These are phyloP conservation scores for Pulicaria dysenterica DNA, from an alignment of 129 eudicot genomes.

Conservation along the genomic window DNA sequence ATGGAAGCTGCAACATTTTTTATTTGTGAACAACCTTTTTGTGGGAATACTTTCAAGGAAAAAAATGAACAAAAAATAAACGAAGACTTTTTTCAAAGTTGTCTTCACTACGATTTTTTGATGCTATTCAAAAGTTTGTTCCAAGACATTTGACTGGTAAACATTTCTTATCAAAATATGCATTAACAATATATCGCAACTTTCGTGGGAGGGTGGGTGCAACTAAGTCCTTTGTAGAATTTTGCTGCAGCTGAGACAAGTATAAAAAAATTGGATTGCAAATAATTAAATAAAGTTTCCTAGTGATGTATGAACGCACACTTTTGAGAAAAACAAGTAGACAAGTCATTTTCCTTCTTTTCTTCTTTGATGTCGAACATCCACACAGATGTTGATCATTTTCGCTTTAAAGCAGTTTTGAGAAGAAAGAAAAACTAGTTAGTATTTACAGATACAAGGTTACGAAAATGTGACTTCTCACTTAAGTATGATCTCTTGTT, in stretches of 20 bases:
- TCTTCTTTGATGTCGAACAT: not conserved
- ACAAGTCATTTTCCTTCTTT: not conserved
- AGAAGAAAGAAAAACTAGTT: not conserved
- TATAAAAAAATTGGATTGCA: not conserved
- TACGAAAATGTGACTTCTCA: not conserved
- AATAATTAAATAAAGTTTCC: not conserved
- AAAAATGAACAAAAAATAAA: no score
- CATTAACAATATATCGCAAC: not conserved
- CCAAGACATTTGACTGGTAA: not conserved
- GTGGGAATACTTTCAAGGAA: no score
- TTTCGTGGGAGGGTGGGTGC: slow-evolving; percentile 2
- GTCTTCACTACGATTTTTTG: not conserved
- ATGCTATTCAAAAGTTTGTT: not conserved
- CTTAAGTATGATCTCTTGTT: slow-evolving; percentile 10
- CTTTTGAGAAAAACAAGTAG: not conserved
- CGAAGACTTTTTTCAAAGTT: not conserved
- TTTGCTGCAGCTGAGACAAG: slow-evolving; percentile 11
- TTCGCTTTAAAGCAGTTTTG: not conserved
- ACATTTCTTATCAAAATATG: not conserved
- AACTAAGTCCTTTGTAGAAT: not conserved
- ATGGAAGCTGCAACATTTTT: no score
- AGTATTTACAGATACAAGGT: not conserved
- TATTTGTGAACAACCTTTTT: no score
- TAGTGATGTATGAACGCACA: not conserved
- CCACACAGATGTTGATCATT: not conserved